Evolutionary conservation across 2,329 filamentous ascomycete genomes (phyloP), one percentile per base, ranked within the genome.

Genomic region (Alternaria incomplexa): DNA sequence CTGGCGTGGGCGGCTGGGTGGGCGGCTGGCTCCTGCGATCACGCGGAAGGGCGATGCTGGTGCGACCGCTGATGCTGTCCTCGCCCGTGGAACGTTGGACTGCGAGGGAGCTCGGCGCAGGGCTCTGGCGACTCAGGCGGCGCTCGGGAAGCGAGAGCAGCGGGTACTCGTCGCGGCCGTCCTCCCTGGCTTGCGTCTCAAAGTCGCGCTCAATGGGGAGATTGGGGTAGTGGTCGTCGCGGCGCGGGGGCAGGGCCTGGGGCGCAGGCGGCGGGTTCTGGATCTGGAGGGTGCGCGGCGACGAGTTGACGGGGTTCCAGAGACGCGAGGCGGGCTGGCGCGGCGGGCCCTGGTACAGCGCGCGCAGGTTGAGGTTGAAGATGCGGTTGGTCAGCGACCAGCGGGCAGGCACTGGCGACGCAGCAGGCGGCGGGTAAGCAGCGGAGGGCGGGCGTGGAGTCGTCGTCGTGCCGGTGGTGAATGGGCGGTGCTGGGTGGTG

Each of bases 261-360:
- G 72, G 87, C 87, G 71, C 85, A 81, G 23, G 53, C 25, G 57
- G 60, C 17, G 66, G 32, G 75, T 71, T 50, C 77, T 83, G 83
- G 30, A 77, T 62, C 58, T 71, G 73, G 45, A 74, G 66, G 40
- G 70, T 67, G 62, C 86, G 85, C 44, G 86, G 87, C 51, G 87
- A 85, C 78, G 86, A 84, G 73, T 89, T 89, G 72, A 87, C 83
- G 40, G 87, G 87, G 75, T 89, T 89, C 80, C 87, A 88, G 64
- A 89, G 83, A 61, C 86, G 83, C 57, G 85, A 84, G 32, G 84
- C 81, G 58, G 83, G 81, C 30, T 79, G 70, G 55, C 77, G 77
- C 20, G 75, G 77, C 28, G 70, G 70, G 30, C 61, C 63, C 56
- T 65, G 57, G 73, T 64, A 77, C 62, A 73, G 69, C 48, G 73